Evolutionary conservation across 176 grass and related monocot genomes (phyloP).

Genomic region (Avena insularis): DNA sequence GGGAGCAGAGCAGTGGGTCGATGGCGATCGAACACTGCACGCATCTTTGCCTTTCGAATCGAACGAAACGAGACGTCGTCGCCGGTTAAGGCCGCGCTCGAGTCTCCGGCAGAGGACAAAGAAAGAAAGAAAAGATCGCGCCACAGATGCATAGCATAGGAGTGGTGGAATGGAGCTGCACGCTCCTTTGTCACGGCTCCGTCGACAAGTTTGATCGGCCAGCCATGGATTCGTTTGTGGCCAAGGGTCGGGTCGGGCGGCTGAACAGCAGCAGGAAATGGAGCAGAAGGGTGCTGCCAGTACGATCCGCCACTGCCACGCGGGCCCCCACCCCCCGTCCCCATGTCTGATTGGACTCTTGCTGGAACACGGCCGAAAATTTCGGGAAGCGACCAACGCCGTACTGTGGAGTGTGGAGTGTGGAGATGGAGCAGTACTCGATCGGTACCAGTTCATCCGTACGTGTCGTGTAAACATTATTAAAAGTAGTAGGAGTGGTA

Average conservation of each 20-base stretch:
- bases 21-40: not conserved
- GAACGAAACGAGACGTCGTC: too few species aligned
- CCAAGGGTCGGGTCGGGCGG: too few species aligned
- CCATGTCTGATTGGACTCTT: constrained; percentile 73
- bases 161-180: too few species aligned
- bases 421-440: not conserved
- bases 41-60: too few species aligned
- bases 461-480: not conserved
- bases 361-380: constrained; percentile 58
- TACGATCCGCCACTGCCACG: not conserved
- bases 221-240: too few species aligned
- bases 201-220: too few species aligned
- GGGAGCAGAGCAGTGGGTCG: constrained; percentile 10
- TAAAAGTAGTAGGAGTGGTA: too few species aligned
- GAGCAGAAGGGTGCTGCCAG: constrained; percentile 26
- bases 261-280: constrained; percentile 12
- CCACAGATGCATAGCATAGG: too few species aligned
- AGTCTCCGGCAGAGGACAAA: too few species aligned
- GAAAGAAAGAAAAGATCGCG: too few species aligned
- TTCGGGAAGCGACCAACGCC: constrained; percentile 49
- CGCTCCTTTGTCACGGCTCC: too few species aligned
- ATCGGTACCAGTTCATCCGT: not conserved
- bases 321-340: not conserved
- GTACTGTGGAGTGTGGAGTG: not conserved
- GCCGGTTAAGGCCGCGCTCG: too few species aligned